phyloP scores from a whole-genome alignment of 805 yeast species.

The Wickerhamiella dianesei region DNA sequence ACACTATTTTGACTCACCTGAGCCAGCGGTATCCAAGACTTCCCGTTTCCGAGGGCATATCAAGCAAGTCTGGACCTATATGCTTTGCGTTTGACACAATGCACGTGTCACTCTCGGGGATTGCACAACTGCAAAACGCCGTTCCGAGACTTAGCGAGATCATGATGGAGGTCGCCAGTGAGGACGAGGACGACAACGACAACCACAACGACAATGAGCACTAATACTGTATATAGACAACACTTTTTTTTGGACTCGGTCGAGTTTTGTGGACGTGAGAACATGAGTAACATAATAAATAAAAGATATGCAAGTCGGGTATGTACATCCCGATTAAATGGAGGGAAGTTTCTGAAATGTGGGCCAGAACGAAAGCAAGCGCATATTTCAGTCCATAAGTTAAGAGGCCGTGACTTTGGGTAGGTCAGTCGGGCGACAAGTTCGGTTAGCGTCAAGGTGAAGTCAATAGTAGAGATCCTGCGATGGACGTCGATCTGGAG shows the following conservation, averaged over 20 bases:
- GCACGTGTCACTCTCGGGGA: constrained; percentile 34
- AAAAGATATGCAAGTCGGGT: neutral
- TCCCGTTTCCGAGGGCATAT: constrained; percentile 23
- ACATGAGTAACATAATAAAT: neutral
- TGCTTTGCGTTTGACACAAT: constrained; percentile 54
- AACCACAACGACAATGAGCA: neutral
- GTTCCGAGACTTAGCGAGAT: constrained; percentile 16
- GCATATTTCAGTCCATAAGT: neutral
- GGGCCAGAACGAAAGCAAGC: neutral
- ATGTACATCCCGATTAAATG: neutral
- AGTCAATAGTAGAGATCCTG: neutral
- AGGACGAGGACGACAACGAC: neutral
- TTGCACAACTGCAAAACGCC: constrained; percentile 26
- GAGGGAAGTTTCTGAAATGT: neutral
- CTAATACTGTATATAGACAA: too few species aligned
- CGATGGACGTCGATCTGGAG: neutral
- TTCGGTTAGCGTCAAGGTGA: too few species aligned
- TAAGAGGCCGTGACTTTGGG: too few species aligned
- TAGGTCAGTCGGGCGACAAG: neutral
- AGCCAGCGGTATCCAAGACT: constrained; percentile 72
- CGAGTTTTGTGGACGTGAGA: too few species aligned
- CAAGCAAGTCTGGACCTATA: constrained; percentile 21
- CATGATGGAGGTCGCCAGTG: constrained; percentile 2
- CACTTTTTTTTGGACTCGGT: too few species aligned
- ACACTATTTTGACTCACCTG: constrained; percentile 75